Evolutionary conservation across 2,329 filamentous ascomycete genomes (phyloP).

Genomic region (Pestalotiopsis sp.): DNA sequence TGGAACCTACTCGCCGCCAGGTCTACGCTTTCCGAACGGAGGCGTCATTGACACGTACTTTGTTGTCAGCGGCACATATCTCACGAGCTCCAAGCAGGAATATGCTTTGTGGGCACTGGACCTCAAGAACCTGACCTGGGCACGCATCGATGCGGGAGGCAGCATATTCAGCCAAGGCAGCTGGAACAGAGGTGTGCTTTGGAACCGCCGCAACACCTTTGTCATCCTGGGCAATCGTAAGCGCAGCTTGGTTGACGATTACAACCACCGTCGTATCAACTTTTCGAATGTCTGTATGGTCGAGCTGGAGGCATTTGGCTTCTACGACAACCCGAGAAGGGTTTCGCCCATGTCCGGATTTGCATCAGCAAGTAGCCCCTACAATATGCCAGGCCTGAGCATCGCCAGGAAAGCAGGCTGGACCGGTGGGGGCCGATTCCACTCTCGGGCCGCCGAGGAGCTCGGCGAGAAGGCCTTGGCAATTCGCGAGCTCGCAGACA

Average conservation of each 20-base stretch:
- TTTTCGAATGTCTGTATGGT: slow-evolving; percentile 97
- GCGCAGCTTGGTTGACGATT: slow-evolving; percentile 92
- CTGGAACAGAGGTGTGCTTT: slow-evolving; percentile 94
- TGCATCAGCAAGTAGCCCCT: slow-evolving; percentile 77
- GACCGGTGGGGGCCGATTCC: slow-evolving; percentile 74
- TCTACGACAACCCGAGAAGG: slow-evolving; percentile 93
- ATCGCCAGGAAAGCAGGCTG: slow-evolving; percentile 62
- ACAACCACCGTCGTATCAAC: slow-evolving; percentile 96
- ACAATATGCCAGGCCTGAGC: slow-evolving; percentile 57
- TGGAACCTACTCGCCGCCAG: slow-evolving; percentile 83
- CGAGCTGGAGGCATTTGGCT: slow-evolving; percentile 93
- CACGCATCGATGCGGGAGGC: slow-evolving; percentile 90
- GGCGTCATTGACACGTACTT: slow-evolving; percentile 96
- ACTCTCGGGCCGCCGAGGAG: slow-evolving; percentile 80
- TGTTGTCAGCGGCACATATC: slow-evolving; percentile 94
- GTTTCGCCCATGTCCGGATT: slow-evolving; percentile 79
- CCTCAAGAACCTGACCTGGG: slow-evolving; percentile 86
- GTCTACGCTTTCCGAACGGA: slow-evolving; percentile 92
- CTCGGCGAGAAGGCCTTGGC: slow-evolving; percentile 79
- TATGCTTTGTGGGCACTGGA: slow-evolving; percentile 97
- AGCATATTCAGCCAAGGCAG: slow-evolving; percentile 95
- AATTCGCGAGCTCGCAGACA: slow-evolving; percentile 87
- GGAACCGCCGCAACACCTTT: slow-evolving; percentile 92
- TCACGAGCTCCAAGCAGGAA: slow-evolving; percentile 97
- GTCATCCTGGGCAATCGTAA: slow-evolving; percentile 94